Evolutionary conservation across 1,284 basidiomycete genomes (phyloP), one percentile per base, ranked within the genome.

Genomic region (Boletus albobrunnescens): DNA sequence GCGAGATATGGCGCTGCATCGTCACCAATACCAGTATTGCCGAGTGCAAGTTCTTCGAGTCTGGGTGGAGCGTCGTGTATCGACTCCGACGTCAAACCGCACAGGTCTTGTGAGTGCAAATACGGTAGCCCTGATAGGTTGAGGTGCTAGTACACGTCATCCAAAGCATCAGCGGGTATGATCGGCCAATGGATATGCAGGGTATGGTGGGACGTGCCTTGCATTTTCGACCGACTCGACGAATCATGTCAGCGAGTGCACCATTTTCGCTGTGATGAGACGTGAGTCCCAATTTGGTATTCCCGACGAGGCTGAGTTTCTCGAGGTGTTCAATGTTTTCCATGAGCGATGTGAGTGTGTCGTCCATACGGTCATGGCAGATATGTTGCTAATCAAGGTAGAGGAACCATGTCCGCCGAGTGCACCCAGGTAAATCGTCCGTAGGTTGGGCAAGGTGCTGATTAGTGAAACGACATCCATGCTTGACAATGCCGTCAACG

Each of bases 21-120:
- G 49, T 86, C 83, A 42, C 79, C 80, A 24, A 87, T 71, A 4
- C 69, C 62, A 0, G 84, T 85, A 50, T 82, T 78, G 53, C 78
- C 83, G 20, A 87, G 64, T n/a, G 72, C 67, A 6, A 87, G 68
- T 4, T 68, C 70, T 50, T 75, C 69, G 5, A 84, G 57, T 11
- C 56, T 58, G 1, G 77, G 67, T 8, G 60, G 52, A 3, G 51
- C 62, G 14, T 71, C 60, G 20, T 63, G 56, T 32, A 46, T 36
- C 38, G 56, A 52, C 12, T 68, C 68, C 1, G 73, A 57, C 16
- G 75, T 45, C 4, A 86, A 61, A 3, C 78, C 77, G 19, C 62
- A 67, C 6, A 87, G 65, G 56, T 82, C 74, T 4, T 58, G 60
- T 1, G 82, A 82, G n/a, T 68, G 71, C 32, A 87, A 60, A 24